Percentiles rank a stretch among this genome's conserved stretches.
phyloP scores from a whole-genome alignment of 768 basidiomycete species.

The Naganishia onofrii region DNA sequence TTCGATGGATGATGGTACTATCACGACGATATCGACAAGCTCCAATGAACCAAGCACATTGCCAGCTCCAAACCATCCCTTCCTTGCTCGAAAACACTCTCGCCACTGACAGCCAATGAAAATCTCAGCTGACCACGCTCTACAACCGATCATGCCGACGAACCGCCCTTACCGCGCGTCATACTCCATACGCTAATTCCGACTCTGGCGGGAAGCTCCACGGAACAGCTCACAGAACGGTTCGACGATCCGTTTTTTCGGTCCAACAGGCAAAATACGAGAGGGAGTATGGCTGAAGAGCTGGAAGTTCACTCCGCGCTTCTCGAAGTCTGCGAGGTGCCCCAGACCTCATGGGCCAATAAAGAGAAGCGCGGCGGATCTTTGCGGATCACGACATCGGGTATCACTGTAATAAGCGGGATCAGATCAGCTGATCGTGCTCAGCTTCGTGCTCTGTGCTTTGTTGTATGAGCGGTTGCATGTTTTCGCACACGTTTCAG shows the following conservation, averaged over 20 bases:
- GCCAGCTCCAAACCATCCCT: too few relatives aligned
- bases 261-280: neutral
- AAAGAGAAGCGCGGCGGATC: neutral
- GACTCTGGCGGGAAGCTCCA: neutral
- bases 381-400: neutral
- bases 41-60: neutral
- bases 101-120: neutral
- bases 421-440: too few relatives aligned
- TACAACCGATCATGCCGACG: neutral
- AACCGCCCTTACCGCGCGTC: neutral
- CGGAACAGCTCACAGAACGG: neutral
- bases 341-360: neutral
- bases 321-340: conserved; percentile 8
- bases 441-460: too few relatives aligned
- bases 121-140: conserved; percentile 16
- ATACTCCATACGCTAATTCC: neutral
- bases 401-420: neutral
- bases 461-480: too few relatives aligned
- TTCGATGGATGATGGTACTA: neutral
- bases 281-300: too few relatives aligned
- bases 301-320: neutral
- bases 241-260: neutral
- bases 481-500: neutral
- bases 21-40: neutral
- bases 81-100: neutral